These are phyloP conservation scores for Cyberlindnera japonica DNA, from an alignment of 805 yeast species.

Conservation along the genomic window DNA sequence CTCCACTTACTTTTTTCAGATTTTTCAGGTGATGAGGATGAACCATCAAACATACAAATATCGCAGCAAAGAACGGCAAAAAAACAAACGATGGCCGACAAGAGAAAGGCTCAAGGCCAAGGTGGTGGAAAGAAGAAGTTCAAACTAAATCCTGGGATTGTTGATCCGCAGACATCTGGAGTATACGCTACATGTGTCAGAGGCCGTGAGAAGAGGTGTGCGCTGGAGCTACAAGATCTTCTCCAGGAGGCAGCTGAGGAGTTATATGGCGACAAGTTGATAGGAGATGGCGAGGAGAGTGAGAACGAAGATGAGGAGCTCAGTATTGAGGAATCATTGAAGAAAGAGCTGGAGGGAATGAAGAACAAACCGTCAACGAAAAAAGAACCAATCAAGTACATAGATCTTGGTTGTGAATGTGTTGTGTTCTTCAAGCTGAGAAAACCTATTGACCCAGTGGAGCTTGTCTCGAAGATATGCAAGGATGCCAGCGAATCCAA, in stretches of 20 bases:
- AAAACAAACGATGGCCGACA: constrained; percentile 18
- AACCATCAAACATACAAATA: too few relatives aligned
- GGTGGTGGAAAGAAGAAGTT: constrained; percentile 29
- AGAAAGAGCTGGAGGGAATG: constrained; percentile 64
- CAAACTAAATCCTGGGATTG: constrained; percentile 43
- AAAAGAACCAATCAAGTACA: constrained; percentile 50
- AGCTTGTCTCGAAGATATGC: constrained; percentile 62
- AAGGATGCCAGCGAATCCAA: constrained; percentile 49
- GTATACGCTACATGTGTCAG: constrained; percentile 86
- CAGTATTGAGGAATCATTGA: constrained; percentile 73
- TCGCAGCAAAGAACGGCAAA: neutral
- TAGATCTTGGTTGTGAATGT: constrained; percentile 75
- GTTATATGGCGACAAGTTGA: constrained; percentile 37
- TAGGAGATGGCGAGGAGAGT: constrained; percentile 27
- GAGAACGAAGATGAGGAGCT: constrained; percentile 35
- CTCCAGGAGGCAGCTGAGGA: constrained; percentile 52
- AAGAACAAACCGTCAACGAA: constrained; percentile 29
- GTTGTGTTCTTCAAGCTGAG: constrained; percentile 80
- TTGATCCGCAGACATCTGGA: constrained; percentile 86
- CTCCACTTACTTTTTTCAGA: too few relatives aligned
- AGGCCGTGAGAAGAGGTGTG: constrained; percentile 71
- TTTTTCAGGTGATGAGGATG: too few relatives aligned
- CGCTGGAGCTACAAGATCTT: constrained; percentile 63
- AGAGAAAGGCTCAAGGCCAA: constrained; percentile 14
- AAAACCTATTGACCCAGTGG: constrained; percentile 74